Evolutionary conservation across 371 early-diverging fungal genomes (phyloP), one percentile per base, ranked within the genome.

Genomic region (Batrachochytrium dendrobatidis): DNA sequence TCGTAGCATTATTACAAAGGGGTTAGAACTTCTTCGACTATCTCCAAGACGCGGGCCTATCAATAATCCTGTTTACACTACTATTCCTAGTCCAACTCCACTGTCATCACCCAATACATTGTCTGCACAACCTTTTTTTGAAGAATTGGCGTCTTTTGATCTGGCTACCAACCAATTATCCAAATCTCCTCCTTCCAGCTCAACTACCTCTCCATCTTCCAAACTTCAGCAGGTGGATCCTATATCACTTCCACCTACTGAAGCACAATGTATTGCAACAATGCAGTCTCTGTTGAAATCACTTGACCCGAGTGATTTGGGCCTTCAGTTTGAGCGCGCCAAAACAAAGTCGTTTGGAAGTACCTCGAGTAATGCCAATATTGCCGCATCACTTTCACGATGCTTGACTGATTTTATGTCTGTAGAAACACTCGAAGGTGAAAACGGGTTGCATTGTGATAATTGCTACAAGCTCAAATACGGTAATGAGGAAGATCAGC

Each of bases 361-460:
- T 28, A 53, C 22, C 17, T 34, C 54, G 39, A 61, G 63, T 1
- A n/a, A n/a, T n/a, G n/a, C n/a, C n/a, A n/a, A n/a, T n/a, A n/a
- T n/a, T n/a, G n/a, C n/a, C n/a, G n/a, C n/a, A n/a, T n/a, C n/a
- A n/a, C 51, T 75, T 35, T 49, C 52, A 30, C 59, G 63, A 43
- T 70, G 74, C 52, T 15, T 78, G 45, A 45, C 51, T 31, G 50
- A 52, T n/a, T 75, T 78, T 34, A 63, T 74, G 61, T 56, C 60
- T 32, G 71, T 74, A 18, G 78, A 78, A 54, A 48, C 62, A 15
- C 46, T 78, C 52, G 75, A 75, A 18, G 75, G 75, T 18, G 64
- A 63, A 4, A 68, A 71, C 50, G 62, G 59, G 1, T 69, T 64
- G 25, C 62, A 63, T 2, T 78, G 78, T 56, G 75, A 78, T 12